Evolutionary conservation across 2,329 filamentous ascomycete genomes (phyloP).

Genomic region (Aspergillus novoparasiticus): DNA sequence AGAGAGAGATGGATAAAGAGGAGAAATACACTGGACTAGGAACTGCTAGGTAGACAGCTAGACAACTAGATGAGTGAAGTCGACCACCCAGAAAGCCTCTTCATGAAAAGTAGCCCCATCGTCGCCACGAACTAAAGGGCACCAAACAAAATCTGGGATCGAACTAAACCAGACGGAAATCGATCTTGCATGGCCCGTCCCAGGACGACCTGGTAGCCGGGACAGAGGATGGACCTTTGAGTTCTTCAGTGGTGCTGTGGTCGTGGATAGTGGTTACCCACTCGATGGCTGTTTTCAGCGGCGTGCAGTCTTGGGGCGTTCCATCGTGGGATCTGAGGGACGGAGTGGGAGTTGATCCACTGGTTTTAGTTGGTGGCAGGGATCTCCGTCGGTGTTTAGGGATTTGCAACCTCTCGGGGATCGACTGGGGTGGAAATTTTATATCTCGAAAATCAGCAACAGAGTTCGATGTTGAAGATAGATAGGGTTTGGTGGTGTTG

Average conservation of each 20-base stretch:
- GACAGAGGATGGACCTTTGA: neutral
- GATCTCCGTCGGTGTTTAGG: conserved; percentile 2
- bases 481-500: neutral
- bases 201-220: conserved; percentile 13
- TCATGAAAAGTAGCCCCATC: too few species aligned
- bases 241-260: neutral
- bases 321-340: neutral
- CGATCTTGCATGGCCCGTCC: conserved; percentile 11
- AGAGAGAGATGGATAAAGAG: too few species aligned
- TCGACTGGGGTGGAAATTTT: too few species aligned
- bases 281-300: conserved; percentile 12
- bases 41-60: too few species aligned
- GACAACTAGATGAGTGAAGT: too few species aligned
- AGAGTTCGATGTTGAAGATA: neutral
- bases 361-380: neutral
- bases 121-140: neutral
- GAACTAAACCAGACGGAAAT: conserved; percentile 5
- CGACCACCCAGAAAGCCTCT: too few species aligned
- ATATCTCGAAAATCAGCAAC: too few species aligned
- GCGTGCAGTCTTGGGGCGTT: conserved; percentile 3
- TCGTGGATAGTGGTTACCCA: conserved; percentile 4
- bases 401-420: neutral
- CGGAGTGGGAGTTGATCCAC: neutral
- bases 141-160: neutral
- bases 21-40: too few species aligned